These are phyloP conservation scores for Sugiyamaella mastotermitis DNA, from an alignment of 805 yeast genomes.

Conservation along the genomic window DNA sequence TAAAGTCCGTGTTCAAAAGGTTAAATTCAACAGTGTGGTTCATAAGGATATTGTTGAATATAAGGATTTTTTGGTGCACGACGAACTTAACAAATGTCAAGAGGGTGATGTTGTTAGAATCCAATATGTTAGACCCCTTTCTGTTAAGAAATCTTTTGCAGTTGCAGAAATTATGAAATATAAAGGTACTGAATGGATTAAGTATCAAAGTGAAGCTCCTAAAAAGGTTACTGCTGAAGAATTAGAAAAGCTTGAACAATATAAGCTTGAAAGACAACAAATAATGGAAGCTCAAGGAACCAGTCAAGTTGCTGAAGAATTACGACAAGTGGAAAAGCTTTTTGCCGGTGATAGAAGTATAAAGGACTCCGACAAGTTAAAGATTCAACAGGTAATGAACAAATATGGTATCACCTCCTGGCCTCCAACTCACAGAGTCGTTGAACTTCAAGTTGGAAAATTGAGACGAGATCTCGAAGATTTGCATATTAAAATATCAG, in stretches of 20 bases:
- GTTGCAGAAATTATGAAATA: slow-evolving; percentile 85
- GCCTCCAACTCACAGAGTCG: slow-evolving; percentile 38
- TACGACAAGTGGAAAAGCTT: slow-evolving; percentile 19
- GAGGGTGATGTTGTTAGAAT: slow-evolving; percentile 96
- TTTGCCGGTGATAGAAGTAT: slow-evolving; percentile 7
- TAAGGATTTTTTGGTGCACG: slow-evolving; percentile 87
- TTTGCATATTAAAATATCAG: slow-evolving; percentile 31
- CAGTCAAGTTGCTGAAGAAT: slow-evolving; percentile 20
- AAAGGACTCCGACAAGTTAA: slow-evolving; percentile 35
- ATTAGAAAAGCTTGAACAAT: slow-evolving; percentile 45
- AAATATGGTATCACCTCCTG: slow-evolving; percentile 44
- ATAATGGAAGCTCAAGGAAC: slow-evolving; percentile 22
- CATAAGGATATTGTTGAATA: slow-evolving; percentile 59
- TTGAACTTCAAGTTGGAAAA: slow-evolving; percentile 37
- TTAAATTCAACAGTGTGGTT: slow-evolving; percentile 54
- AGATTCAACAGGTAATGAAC: slow-evolving; percentile 30
- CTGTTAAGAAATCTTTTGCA: slow-evolving; percentile 78
- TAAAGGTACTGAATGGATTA: slow-evolving; percentile 87
- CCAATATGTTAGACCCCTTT: slow-evolving; percentile 73
- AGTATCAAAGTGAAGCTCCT: slow-evolving; percentile 69
- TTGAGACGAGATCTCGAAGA: slow-evolving; percentile 33
- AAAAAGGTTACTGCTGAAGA: slow-evolving; percentile 64
- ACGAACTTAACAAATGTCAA: slow-evolving; percentile 83
- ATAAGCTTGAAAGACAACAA: slow-evolving; percentile 43
- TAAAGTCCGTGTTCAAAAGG: slow-evolving; percentile 80